Evolutionary conservation across 140 eudicot genomes (phyloP), one percentile per base, ranked within the genome.

Genomic region (Anethum foeniculum): DNA sequence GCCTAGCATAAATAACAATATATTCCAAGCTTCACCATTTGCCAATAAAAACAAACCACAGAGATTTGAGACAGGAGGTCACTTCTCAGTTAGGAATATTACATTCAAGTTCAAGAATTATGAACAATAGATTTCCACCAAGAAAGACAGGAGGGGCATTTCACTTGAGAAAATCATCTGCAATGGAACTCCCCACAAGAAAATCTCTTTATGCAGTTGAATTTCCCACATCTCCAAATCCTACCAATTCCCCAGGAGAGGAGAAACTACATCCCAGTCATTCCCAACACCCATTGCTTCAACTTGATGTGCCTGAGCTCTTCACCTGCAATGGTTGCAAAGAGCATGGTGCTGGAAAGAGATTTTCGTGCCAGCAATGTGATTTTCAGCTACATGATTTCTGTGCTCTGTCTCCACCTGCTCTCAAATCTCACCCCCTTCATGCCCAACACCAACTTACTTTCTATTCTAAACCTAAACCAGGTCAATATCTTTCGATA

Each of bases 321-420:
- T 92, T 92, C 82, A 84, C 87, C 39, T 92, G 98, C 81, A 60
- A 81, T 21, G 97, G 98, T 74, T 94, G 98, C 89, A 94, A 89
- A 82, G 97, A 94, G 77, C 86, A 85, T 12, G 98, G 98, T 3
- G 93, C 93, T 1, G 96, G 98, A 80, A 90, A 80, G 77, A 85
- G 96, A 65, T 93, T 87, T 28, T 80, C 91, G 0, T 93, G 96
- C 81, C 91, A 84, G 60, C 80, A 85, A 58, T 91, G 98, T 75
- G 91, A 89, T 43, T 93, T 91, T 83, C 96, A 93, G 91, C 90
- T 93, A 21, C 98, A 91, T 78, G 92, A 91, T 51, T 93, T 93
- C 77, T 93, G 98, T 76, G 98, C 97, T 54, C 77, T 88, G 19
- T 88, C 96, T 27, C 98, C 97, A 8, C 93, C 97, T 0, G 28